phyloP scores from a whole-genome alignment of 345 rosid species.

The Populus tremula region DNA sequence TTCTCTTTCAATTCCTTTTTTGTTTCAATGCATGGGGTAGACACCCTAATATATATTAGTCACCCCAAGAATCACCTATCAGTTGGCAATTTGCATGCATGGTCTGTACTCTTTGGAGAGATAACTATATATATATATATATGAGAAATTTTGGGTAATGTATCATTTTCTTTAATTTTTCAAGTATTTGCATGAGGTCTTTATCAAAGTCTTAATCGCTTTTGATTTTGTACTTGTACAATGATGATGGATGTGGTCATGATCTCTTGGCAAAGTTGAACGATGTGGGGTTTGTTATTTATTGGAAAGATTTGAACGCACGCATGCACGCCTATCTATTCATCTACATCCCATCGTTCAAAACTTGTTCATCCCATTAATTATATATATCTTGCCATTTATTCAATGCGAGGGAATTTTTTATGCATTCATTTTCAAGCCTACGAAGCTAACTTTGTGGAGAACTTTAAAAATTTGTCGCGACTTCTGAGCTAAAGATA shows the following conservation, averaged over 20 bases:
- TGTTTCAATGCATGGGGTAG: not conserved
- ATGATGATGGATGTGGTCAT: not conserved
- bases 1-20: not conserved
- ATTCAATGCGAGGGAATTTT: not conserved
- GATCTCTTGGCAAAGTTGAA: not conserved
- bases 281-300: not conserved
- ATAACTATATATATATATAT: not conserved
- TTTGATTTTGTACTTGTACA: not conserved
- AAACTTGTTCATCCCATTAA: not conserved
- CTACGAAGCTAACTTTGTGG: not conserved
- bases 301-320: not conserved
- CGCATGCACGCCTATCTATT: not conserved
- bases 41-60: not conserved
- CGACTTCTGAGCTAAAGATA: not conserved
- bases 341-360: not conserved
- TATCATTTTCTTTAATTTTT: not conserved
- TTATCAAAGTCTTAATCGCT: not conserved
- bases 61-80: constrained; percentile 2
- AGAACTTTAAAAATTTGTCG: not conserved
- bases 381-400: too few species aligned
- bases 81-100: not conserved
- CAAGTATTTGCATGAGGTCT: not conserved
- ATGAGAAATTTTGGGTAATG: not conserved
- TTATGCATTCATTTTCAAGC: not conserved
- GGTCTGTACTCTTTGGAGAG: not conserved